Evolutionary conservation across 2,329 filamentous ascomycete genomes (phyloP).

Genomic region (Pyrenophora tritici-repentis): DNA sequence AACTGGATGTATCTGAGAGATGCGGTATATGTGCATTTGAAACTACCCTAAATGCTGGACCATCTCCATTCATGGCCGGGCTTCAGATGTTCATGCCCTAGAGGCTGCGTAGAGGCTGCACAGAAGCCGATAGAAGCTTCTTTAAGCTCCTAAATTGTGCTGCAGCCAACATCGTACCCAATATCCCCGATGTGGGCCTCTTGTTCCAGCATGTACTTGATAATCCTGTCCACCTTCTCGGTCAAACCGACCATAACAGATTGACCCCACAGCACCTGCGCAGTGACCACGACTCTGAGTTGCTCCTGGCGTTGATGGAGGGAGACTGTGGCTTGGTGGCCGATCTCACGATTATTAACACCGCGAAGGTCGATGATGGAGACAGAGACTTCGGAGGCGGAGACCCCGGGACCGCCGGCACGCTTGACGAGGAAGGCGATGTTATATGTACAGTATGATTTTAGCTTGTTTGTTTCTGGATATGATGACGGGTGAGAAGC

Average conservation of each 20-base stretch:
- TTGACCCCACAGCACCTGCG: constrained; percentile 2
- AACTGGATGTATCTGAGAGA: no score
- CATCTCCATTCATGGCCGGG: no score
- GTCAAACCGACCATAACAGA: constrained; percentile 3
- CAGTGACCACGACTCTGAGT: constrained; percentile 5
- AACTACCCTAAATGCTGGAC: no score
- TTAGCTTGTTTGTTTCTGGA: not conserved
- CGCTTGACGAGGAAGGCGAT: constrained; percentile 13
- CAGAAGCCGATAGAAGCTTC: no score
- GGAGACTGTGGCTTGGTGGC: constrained; percentile 8
- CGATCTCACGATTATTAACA: constrained; percentile 2
- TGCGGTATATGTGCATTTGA: no score
- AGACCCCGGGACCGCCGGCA: not conserved
- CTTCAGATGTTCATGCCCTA: no score
- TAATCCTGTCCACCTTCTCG: constrained; percentile 11
- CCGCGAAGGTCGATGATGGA: constrained; percentile 8
- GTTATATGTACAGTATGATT: constrained; percentile 1
- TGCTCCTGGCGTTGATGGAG: constrained; percentile 1
- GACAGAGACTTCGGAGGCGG: constrained; percentile 5
- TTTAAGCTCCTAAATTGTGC: no score
- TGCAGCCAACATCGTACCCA: not conserved
- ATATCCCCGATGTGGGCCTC: not conserved
- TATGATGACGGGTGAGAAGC: not conserved
- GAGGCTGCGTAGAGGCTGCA: no score
- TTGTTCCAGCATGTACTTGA: not conserved